Conservation (phyloP, 805 yeast genomes). For the Kuraishia hungarica region DNA sequence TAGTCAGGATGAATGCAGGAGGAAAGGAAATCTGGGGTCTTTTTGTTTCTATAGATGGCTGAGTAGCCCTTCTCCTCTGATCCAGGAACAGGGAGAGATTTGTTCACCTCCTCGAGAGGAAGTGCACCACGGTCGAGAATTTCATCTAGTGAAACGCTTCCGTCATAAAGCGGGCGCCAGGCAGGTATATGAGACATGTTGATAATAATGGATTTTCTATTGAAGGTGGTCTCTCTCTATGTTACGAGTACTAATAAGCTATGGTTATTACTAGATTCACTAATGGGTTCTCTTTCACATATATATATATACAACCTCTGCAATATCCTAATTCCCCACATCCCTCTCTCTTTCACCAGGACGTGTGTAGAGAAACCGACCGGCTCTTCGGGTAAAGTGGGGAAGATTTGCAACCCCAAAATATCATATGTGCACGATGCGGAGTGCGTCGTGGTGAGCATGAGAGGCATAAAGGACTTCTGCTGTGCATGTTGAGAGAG, state of each 20-base stretch:
- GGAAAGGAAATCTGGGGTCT: conserved; percentile 1
- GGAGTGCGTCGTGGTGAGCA: neutral
- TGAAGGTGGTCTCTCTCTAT: neutral
- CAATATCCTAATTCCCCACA: neutral
- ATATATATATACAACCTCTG: too few relatives aligned
- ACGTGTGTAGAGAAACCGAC: neutral
- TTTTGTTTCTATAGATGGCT: conserved; percentile 2
- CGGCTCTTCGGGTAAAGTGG: neutral
- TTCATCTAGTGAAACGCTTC: neutral
- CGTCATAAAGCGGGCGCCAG: neutral
- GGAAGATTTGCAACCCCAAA: neutral
- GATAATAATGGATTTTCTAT: neutral
- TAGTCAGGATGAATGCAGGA: conserved; percentile 22
- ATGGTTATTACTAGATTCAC: too few relatives aligned
- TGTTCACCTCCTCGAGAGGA: neutral
- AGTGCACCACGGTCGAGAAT: neutral
- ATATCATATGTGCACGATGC: neutral
- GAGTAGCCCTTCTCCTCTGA: conserved; percentile 2
- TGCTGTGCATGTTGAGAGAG: neutral
- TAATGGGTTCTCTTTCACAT: neutral
- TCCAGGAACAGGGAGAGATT: neutral
- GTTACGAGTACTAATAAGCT: neutral
- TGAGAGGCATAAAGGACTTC: neutral
- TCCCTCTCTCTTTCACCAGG: too few relatives aligned
- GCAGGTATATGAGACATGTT: neutral